Conservation (phyloP, 2,329 filamentous ascomycete species). For the Alternaria panax region DNA sequence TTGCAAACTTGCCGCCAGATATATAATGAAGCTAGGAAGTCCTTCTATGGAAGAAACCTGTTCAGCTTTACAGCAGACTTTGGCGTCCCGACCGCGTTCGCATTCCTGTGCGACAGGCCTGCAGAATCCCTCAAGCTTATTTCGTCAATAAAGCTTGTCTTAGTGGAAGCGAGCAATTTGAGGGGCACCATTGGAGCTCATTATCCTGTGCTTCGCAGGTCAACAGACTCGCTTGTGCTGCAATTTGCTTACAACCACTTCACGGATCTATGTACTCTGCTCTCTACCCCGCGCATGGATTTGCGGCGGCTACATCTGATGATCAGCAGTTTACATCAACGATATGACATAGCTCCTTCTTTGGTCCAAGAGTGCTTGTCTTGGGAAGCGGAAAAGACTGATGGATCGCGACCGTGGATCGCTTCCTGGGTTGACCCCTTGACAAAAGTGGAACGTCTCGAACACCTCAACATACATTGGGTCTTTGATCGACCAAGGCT, state of each 20-base stretch:
- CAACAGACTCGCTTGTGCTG: constrained; percentile 26
- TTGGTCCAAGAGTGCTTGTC: constrained; percentile 17
- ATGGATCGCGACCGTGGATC: constrained; percentile 11
- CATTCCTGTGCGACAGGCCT: constrained; percentile 33
- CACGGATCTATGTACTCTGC: constrained; percentile 28
- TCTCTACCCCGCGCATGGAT: constrained; percentile 27
- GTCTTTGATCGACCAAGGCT: constrained; percentile 21
- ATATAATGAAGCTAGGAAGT: constrained; percentile 27
- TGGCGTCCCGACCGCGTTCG: constrained; percentile 32
- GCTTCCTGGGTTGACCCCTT: constrained; percentile 30
- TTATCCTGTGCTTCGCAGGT: constrained; percentile 22
- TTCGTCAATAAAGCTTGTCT: constrained; percentile 23
- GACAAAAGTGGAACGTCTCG: constrained; percentile 21
- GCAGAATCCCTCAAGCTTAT: constrained; percentile 21
- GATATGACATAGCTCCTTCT: constrained; percentile 11
- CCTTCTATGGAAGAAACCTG: constrained; percentile 33
- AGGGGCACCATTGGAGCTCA: constrained; percentile 21
- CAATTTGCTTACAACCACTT: constrained; percentile 32
- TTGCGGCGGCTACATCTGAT: constrained; percentile 25
- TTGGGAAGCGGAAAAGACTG: constrained; percentile 21
- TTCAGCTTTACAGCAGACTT: constrained; percentile 34
- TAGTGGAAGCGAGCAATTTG: constrained; percentile 31
- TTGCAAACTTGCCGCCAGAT: constrained; percentile 32
- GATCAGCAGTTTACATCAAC: constrained; percentile 21
- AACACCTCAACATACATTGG: constrained; percentile 27